Conservation (phyloP, 2,329 filamentous ascomycete genomes). For the Epichloe baconii region DNA sequence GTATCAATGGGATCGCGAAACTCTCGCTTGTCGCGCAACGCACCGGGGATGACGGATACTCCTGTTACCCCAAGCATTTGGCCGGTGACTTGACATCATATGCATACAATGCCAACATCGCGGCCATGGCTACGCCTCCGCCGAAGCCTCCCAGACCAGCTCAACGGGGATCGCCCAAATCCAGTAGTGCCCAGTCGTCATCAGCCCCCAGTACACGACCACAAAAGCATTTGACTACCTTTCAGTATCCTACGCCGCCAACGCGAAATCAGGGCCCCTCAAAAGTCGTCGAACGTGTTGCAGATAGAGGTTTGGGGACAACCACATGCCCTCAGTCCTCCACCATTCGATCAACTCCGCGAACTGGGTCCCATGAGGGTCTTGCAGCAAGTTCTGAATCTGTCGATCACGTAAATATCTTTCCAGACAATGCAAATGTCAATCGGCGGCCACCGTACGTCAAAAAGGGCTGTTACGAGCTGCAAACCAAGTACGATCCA, state of each 20-base stretch:
- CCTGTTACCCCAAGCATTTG: conserved; percentile 34
- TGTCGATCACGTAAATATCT: conserved; percentile 45
- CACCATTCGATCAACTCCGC: background rate
- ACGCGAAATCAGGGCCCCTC: conserved; percentile 18
- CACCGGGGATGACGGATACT: conserved; percentile 31
- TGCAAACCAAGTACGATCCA: conserved; percentile 76
- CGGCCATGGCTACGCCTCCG: conserved; percentile 14
- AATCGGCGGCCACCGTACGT: conserved; percentile 74
- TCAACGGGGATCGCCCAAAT: conserved; percentile 11
- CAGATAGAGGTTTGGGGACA: conserved; percentile 11
- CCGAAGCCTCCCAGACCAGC: conserved; percentile 32
- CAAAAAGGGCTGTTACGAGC: conserved; percentile 59
- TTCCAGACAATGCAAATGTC: conserved; percentile 71
- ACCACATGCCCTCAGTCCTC: conserved; percentile 7
- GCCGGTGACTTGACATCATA: conserved; percentile 8
- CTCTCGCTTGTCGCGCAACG: conserved; percentile 26
- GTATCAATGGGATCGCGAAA: conserved; percentile 26
- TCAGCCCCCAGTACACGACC: conserved; percentile 15
- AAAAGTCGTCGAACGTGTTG: conserved; percentile 23
- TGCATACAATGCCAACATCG: conserved; percentile 3
- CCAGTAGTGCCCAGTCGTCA: conserved; percentile 8
- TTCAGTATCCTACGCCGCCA: conserved; percentile 19
- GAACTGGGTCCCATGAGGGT: conserved; percentile 7
- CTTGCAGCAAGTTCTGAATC: conserved; percentile 25
- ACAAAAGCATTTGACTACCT: conserved; percentile 12